phyloP scores from a whole-genome alignment of 345 rosid genomes.

The Eucalyptus erythrocorys region DNA sequence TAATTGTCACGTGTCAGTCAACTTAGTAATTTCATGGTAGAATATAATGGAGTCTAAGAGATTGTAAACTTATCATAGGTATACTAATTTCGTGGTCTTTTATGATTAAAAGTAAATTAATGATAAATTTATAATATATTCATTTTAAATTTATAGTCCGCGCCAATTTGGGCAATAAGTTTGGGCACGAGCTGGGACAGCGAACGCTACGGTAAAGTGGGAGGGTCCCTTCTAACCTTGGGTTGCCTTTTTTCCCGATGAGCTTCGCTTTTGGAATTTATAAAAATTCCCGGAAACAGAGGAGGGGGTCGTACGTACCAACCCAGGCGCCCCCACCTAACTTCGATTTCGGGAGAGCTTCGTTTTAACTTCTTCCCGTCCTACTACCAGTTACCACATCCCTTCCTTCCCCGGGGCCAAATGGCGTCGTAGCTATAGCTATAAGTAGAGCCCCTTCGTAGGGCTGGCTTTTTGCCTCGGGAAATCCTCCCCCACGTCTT shows the following conservation, averaged over 20 bases:
- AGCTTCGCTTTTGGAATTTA: neutral
- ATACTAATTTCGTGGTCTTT: rapidly evolving
- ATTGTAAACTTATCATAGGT: too few species aligned
- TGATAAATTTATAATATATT: too few species aligned
- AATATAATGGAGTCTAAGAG: neutral
- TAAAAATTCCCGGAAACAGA: neutral
- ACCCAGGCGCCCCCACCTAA: too few species aligned
- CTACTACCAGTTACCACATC: neutral
- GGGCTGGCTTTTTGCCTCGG: neutral
- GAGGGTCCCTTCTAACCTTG: neutral
- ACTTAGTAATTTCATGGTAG: rapidly evolving
- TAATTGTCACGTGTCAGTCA: rapidly evolving
- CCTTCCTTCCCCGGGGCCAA: neutral
- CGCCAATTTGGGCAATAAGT: neutral
- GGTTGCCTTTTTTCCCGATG: neutral
- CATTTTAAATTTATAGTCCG: neutral
- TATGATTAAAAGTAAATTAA: too few species aligned
- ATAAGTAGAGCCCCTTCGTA: neutral
- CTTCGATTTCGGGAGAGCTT: too few species aligned
- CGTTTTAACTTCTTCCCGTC: neutral
- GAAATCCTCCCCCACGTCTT: neutral
- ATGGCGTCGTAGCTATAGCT: too few species aligned
- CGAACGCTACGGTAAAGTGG: neutral
- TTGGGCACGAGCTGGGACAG: neutral
- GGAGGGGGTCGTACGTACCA: neutral